phyloP scores from a whole-genome alignment of 768 basidiomycete genomes.

The Mycena vitilis region DNA sequence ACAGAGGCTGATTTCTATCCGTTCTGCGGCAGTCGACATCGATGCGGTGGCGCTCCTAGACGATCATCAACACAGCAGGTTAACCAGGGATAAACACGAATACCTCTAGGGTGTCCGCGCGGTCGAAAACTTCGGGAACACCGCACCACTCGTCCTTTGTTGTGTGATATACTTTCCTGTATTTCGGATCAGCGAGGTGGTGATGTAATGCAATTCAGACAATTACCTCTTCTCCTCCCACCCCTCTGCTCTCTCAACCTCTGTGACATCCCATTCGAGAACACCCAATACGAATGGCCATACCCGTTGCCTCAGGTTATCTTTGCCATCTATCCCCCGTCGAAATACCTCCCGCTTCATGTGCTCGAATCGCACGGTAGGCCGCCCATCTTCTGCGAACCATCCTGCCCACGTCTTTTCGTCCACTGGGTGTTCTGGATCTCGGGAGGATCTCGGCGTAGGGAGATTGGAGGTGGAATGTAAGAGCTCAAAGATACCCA shows the following conservation, averaged over 20 bases:
- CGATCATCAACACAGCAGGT: slow-evolving; percentile 11
- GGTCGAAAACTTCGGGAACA: slow-evolving; percentile 83
- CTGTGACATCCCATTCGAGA: slow-evolving; percentile 80
- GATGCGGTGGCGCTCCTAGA: slow-evolving; percentile 88
- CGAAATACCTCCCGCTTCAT: slow-evolving; percentile 84
- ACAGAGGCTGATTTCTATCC: slow-evolving; percentile 93
- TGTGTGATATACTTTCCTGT: slow-evolving; percentile 74
- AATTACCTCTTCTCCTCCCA: slow-evolving; percentile 76
- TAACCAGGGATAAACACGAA: slow-evolving; percentile 30
- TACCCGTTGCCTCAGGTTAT: slow-evolving; percentile 72
- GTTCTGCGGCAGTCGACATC: slow-evolving; percentile 98
- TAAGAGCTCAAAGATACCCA: slow-evolving; percentile 90
- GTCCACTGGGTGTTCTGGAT: slow-evolving; percentile 82
- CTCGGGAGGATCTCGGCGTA: slow-evolving; percentile 84
- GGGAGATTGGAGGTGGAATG: slow-evolving; percentile 84
- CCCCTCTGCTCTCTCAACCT: slow-evolving; percentile 65
- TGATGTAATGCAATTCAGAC: background rate
- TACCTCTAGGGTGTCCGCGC: slow-evolving; percentile 85
- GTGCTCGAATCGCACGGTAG: slow-evolving; percentile 72
- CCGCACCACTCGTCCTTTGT: slow-evolving; percentile 88
- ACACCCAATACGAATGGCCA: slow-evolving; percentile 96
- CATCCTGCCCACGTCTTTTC: slow-evolving; percentile 79
- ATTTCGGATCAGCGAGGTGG: slow-evolving; percentile 4
- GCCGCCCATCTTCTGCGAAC: slow-evolving; percentile 80
- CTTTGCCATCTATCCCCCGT: slow-evolving; percentile 70